phyloP scores from a whole-genome alignment of 345 rosid genomes.

The Psidium guajava region DNA sequence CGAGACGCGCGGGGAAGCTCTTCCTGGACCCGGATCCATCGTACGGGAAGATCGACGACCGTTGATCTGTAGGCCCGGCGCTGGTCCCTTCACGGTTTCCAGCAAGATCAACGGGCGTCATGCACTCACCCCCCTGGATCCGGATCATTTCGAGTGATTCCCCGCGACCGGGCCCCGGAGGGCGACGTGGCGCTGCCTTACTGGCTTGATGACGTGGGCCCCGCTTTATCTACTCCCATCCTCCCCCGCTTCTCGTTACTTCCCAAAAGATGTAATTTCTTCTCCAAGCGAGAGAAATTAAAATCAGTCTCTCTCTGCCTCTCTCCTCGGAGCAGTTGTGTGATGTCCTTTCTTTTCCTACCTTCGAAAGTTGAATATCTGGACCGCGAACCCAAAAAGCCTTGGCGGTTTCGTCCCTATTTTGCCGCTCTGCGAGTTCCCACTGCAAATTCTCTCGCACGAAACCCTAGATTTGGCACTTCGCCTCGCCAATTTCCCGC shows the following conservation, averaged over 20 bases:
- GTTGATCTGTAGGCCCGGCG: not conserved
- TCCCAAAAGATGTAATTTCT: not conserved
- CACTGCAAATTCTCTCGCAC: conserved; percentile 5
- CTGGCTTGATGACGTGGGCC: not conserved
- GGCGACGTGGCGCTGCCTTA: not conserved
- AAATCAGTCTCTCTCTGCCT: not conserved
- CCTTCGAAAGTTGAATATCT: conserved; percentile 3
- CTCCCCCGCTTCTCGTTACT: not conserved
- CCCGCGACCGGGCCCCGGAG: not conserved
- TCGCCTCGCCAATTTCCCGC: not conserved
- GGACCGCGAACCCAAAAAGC: not conserved
- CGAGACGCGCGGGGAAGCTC: not conserved
- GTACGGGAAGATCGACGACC: not conserved
- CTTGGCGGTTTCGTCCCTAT: not conserved
- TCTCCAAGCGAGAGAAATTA: not conserved
- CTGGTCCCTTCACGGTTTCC: not conserved
- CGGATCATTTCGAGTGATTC: not conserved
- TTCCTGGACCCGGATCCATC: not conserved
- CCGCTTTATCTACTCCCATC: not conserved
- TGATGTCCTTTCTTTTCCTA: not conserved
- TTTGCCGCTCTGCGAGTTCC: conserved; percentile 9
- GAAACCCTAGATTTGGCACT: conserved; percentile 3
- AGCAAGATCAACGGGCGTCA: not conserved
- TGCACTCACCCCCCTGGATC: not conserved
- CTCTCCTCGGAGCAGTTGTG: not conserved